Evolutionary conservation across 78 protist genomes (phyloP).

Genomic region (Isochrysis galbana): DNA sequence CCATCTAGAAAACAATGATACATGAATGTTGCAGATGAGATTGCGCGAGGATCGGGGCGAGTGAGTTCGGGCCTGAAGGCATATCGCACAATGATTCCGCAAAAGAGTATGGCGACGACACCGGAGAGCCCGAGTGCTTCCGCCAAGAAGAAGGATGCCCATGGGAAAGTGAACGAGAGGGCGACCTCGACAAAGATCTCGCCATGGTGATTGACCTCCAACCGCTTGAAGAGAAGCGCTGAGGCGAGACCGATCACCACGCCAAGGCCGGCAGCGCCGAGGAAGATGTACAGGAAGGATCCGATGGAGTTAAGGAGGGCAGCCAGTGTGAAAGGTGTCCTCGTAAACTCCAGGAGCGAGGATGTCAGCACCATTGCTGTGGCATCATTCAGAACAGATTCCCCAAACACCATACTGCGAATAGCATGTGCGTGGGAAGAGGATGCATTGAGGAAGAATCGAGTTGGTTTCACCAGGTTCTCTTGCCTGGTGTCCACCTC

Average conservation of each 20-base stretch:
- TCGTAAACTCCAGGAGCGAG: background rate
- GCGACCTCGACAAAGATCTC: background rate
- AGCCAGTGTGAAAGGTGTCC: background rate
- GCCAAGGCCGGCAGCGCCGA: background rate
- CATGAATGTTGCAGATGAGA: too few relatives aligned
- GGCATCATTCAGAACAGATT: constrained; percentile 57
- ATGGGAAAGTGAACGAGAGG: background rate
- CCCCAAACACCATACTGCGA: constrained; percentile 58
- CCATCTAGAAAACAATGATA: too few relatives aligned
- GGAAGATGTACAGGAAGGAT: background rate
- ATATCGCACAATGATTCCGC: too few relatives aligned
- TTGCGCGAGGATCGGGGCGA: too few relatives aligned
- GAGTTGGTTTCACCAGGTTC: too few relatives aligned
- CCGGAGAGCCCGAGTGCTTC: background rate
- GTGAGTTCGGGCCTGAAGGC: too few relatives aligned
- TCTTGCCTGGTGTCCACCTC: too few relatives aligned
- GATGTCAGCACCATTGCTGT: constrained; percentile 31
- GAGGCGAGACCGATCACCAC: background rate
- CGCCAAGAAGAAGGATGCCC: background rate
- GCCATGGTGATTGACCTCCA: background rate
- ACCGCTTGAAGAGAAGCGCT: background rate
- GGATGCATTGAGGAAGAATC: too few relatives aligned
- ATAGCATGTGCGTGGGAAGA: too few relatives aligned
- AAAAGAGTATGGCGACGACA: background rate
- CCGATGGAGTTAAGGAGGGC: background rate